Percentiles rank a stretch among this genome's conserved stretches.
These are phyloP conservation scores for Sonneratia caseolaris DNA, from an alignment of 345 rosid species.

Conservation along the genomic window DNA sequence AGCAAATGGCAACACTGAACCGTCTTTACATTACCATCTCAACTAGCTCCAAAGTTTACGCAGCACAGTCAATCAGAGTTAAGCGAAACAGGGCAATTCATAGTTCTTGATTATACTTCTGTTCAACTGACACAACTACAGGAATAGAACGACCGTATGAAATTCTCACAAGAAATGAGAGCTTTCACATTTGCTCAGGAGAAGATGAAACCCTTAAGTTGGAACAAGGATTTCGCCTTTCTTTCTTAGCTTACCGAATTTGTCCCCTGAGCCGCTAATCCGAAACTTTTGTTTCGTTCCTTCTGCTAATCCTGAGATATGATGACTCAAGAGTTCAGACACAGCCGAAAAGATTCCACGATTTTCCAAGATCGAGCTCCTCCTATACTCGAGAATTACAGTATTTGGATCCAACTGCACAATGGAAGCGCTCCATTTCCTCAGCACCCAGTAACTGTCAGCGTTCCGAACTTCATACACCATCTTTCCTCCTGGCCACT, in stretches of 20 bases:
- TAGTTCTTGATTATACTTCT: not conserved
- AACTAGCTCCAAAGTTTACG: not conserved
- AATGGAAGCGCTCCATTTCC: conserved; percentile 43
- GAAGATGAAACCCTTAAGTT: conserved; percentile 17
- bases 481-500: conserved; percentile 65
- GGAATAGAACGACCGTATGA: not conserved
- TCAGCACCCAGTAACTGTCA: conserved; percentile 45
- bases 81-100: not conserved
- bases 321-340: conserved; percentile 33
- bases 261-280: conserved; percentile 12
- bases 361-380: conserved; percentile 36
- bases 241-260: conserved; percentile 1
- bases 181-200: not conserved
- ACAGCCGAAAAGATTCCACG: conserved; percentile 34
- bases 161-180: conserved; percentile 37
- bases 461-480: conserved; percentile 35
- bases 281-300: conserved; percentile 22
- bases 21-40: not conserved
- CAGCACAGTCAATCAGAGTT: not conserved
- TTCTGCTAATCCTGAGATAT: conserved; percentile 13
- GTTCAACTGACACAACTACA: not conserved
- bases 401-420: conserved; percentile 69
- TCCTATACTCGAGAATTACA: conserved; percentile 63
- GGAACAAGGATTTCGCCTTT: conserved; percentile 23
- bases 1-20: not conserved